A percentile compares a stretch with the other conserved stretches of the same genome.
Conservation (phyloP, 2,329 filamentous ascomycete genomes). For the Diaporthe amygdali region DNA sequence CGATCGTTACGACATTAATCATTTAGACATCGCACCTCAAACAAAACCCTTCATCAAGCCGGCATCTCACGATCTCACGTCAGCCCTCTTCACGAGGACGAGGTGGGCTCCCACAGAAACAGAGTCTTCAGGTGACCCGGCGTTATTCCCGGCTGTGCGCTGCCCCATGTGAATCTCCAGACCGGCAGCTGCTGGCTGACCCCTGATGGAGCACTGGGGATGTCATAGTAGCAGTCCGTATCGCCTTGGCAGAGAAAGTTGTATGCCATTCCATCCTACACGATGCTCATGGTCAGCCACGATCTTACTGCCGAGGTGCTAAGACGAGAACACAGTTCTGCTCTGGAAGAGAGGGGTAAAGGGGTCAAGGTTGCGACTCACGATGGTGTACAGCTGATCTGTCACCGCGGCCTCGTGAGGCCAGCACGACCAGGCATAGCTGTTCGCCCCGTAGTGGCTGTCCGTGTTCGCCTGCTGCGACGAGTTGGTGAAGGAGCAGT, state of each 20-base stretch:
- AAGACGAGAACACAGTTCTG: not conserved
- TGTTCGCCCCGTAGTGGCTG: not conserved
- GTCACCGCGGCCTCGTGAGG: not conserved
- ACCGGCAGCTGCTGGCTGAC: not conserved
- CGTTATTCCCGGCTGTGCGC: conserved; percentile 2
- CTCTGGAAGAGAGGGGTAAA: not conserved
- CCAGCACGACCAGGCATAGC: conserved; percentile 21
- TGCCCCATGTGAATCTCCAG: conserved; percentile 20
- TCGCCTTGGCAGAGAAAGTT: conserved; percentile 20
- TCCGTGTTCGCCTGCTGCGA: conserved; percentile 15
- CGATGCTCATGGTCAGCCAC: not conserved
- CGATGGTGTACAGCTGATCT: conserved; percentile 20
- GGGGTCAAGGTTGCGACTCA: not conserved
- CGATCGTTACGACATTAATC: not conserved
- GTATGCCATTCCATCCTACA: conserved; percentile 5
- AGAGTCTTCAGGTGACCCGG: conserved; percentile 18
- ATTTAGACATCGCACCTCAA: not conserved
- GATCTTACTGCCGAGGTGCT: not conserved
- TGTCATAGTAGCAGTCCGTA: conserved; percentile 16
- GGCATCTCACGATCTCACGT: not conserved
- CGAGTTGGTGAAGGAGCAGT: conserved; percentile 21
- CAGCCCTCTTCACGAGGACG: not conserved
- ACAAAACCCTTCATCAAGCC: not conserved
- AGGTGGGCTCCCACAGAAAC: conserved; percentile 12
- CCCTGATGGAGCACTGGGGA: not conserved